A percentile compares a stretch with the other conserved stretches of the same genome.
phyloP scores from a whole-genome alignment of 257 asterid species.

The Solanum arcanum region DNA sequence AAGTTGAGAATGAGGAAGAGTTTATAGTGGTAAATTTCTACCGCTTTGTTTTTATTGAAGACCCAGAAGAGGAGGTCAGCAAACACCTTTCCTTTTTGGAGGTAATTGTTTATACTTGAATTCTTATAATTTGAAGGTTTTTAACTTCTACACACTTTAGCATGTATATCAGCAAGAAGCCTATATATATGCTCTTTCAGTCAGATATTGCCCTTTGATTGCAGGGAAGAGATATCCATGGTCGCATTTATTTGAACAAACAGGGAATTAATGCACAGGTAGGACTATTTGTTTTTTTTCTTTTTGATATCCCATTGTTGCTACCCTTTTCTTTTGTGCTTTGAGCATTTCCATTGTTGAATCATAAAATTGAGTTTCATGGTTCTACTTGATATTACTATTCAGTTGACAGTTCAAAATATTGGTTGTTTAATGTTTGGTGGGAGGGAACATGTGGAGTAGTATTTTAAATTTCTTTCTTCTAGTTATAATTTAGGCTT shows the following conservation, averaged over 20 bases:
- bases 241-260: slow-evolving; percentile 85
- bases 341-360: not conserved
- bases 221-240: slow-evolving; percentile 76
- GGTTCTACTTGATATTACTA: not conserved
- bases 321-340: not conserved
- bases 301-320: not conserved
- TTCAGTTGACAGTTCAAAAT: not conserved
- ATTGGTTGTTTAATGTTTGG: not conserved
- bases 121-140: not conserved
- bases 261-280: slow-evolving; percentile 99
- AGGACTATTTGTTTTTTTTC: not conserved
- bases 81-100: slow-evolving; percentile 80
- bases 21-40: slow-evolving; percentile 83
- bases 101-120: slow-evolving; percentile 17
- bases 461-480: not conserved
- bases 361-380: not conserved
- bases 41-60: slow-evolving; percentile 44
- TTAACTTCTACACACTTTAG: not conserved
- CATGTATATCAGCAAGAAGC: not conserved
- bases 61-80: slow-evolving; percentile 58
- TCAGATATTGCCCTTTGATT: not conserved
- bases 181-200: not conserved
- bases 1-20: slow-evolving; percentile 30
- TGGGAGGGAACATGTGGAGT: not conserved
- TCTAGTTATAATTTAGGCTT: not conserved